phyloP scores from a whole-genome alignment of 2,329 filamentous ascomycete genomes.

The Trichophyton equinum region DNA sequence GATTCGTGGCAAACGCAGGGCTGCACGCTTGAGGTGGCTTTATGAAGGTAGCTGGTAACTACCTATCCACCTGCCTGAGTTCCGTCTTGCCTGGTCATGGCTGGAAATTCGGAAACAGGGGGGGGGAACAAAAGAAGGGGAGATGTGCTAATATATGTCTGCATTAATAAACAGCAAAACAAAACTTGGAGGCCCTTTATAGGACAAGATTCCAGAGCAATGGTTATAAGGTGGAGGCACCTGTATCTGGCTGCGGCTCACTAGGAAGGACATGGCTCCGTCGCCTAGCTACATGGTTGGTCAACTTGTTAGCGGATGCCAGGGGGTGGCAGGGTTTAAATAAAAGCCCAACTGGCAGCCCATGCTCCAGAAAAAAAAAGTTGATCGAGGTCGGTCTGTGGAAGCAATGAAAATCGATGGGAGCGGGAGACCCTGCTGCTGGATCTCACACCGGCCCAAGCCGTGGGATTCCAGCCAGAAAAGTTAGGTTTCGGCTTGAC shows the following conservation, averaged over 20 bases:
- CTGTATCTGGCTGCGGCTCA: neutral
- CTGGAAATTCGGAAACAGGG: neutral
- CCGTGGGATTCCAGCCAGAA: neutral
- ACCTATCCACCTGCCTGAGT: neutral
- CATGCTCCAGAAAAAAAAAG: neutral
- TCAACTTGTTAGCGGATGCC: neutral
- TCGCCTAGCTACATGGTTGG: neutral
- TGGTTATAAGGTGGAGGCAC: neutral
- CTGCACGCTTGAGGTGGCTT: neutral
- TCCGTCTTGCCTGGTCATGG: neutral
- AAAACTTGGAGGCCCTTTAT: neutral
- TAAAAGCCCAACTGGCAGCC: neutral
- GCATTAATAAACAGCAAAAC: neutral
- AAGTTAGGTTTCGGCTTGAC: neutral
- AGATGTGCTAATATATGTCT: neutral
- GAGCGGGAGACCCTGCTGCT: neutral
- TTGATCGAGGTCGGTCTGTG: neutral
- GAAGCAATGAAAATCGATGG: neutral
- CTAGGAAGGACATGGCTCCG: neutral
- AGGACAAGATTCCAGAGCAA: neutral
- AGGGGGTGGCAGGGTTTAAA: neutral
- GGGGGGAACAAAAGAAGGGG: neutral
- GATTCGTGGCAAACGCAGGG: conserved; percentile 1
- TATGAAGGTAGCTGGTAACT: neutral
- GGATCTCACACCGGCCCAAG: neutral